Conservation (phyloP, 164 flowering plant genomes). For the Dillenia suffruticosa region DNA sequence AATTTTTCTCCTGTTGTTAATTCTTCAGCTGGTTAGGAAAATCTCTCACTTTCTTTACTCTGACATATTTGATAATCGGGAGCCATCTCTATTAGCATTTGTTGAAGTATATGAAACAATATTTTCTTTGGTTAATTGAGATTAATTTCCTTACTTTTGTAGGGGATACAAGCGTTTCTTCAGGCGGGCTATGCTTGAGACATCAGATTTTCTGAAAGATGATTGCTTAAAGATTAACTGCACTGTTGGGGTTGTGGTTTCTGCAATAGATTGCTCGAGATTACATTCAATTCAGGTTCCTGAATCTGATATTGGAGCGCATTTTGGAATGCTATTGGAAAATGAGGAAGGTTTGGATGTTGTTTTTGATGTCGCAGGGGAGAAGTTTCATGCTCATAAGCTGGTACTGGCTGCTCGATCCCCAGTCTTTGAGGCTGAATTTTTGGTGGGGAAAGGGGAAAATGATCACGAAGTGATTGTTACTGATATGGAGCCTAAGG, state of each 20-base stretch:
- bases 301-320: constrained; percentile 66
- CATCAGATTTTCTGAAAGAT: constrained; percentile 83
- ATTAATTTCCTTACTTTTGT: neutral
- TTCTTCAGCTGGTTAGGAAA: too few species aligned
- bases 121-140: too few species aligned
- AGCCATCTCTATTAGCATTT: too few species aligned
- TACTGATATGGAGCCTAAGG: constrained; percentile 69
- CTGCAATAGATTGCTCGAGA: constrained; percentile 54
- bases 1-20: too few species aligned
- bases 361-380: constrained; percentile 63
- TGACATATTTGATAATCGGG: too few species aligned
- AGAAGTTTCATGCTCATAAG: constrained; percentile 76
- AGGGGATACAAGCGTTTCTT: constrained; percentile 97
- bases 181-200: constrained; percentile 67
- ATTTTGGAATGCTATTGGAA: constrained; percentile 77
- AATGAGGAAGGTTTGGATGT: constrained; percentile 78
- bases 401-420: constrained; percentile 90
- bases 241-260: constrained; percentile 84
- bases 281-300: constrained; percentile 59
- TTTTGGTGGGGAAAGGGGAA: constrained; percentile 42
- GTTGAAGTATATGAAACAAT: too few species aligned
- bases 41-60: too few species aligned
- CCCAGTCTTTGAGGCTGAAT: constrained; percentile 49
- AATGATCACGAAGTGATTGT: constrained; percentile 41
- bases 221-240: constrained; percentile 76